Percentiles rank a stretch among this genome's conserved stretches.
These are phyloP conservation scores for Tetradesmus lagerheimii DNA, from an alignment of 139 green algal species.

Conservation along the genomic window DNA sequence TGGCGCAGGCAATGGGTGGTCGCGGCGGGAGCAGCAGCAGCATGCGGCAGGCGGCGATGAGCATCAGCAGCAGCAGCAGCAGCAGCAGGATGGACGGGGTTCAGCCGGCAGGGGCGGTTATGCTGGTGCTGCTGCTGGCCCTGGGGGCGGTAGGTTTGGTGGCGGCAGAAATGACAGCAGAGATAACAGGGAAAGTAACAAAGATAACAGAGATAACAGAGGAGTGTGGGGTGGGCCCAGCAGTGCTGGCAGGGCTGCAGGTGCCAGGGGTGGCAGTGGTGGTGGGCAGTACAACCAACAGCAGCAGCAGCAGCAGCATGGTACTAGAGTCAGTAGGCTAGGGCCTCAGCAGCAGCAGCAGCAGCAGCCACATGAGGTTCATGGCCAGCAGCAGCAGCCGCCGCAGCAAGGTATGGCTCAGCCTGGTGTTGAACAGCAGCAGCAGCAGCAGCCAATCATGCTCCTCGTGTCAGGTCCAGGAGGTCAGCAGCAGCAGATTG, in stretches of 20 bases:
- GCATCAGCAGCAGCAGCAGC: neutral
- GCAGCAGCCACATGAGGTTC: neutral
- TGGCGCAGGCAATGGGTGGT: neutral
- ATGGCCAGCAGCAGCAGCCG: slow-evolving; percentile 2
- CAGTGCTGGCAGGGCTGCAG: neutral
- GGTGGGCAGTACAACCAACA: neutral
- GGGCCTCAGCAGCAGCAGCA: slow-evolving; percentile 5
- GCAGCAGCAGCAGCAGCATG: slow-evolving; percentile 15
- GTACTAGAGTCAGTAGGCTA: neutral
- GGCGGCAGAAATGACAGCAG: neutral
- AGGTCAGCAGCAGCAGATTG: neutral
- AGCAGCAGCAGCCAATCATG: slow-evolving; percentile 12
- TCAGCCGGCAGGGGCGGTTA: neutral
- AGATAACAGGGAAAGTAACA: neutral
- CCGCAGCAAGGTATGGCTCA: neutral
- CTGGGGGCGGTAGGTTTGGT: neutral
- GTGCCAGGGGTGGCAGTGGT: neutral
- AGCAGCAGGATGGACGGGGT: neutral
- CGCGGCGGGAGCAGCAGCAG: neutral
- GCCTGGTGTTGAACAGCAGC: neutral
- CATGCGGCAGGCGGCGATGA: neutral
- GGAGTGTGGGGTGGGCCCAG: neutral
- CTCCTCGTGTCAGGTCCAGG: neutral
- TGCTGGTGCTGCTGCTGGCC: neutral
- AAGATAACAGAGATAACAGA: neutral